Evolutionary conservation across 2,329 filamentous ascomycete genomes (phyloP), one percentile per base, ranked within the genome.

Genomic region (Tricladium varicosporioides): DNA sequence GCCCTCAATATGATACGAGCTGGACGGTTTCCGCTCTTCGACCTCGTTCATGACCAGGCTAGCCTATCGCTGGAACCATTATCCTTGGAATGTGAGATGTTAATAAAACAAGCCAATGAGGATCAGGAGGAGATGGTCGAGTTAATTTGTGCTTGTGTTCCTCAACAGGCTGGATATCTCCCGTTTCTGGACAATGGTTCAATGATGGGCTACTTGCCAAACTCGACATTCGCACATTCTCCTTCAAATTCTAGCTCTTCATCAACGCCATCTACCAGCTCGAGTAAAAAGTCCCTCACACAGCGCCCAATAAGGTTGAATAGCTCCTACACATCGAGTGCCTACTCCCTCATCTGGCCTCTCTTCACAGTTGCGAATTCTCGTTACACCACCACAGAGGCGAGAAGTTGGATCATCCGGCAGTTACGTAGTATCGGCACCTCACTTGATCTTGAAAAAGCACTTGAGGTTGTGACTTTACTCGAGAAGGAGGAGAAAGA

Each of bases 1-100:
- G 27, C 48, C 7, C 56, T 57, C 48, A 64, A 62, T 27, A 40
- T 33, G 11, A 33, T 60, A 1, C 53, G 60, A n/a, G 45, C 19
- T 15, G n/a, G 47, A n/a, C 48, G 60, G 2, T 46, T 62, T 18
- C 48, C 58, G 27, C 19, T 63, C 2, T 36, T 43, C n/a, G 48
- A 56, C 9, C 45, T 56, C 7, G 48, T 52, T 5, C 47, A 33
- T 8, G n/a, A 51, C n/a, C 22, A 51, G 52, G 33, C 9, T 42
- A 14, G 22, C 18, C 7, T 16, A 5, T 42, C 32, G 15, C 13
- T 27, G 7, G 42, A 40, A 16, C 27, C 47, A 15, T n/a, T 22
- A 15, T 49, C 27, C 7, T 8, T 49, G 10, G 47, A 31, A n/a
- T 32, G 27, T 3, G n/a, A 32, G 15, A 2, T 32, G 8, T 5